Base-by-base conservation (phyloP, 2,329 filamentous ascomycete genomes). In the Hawksworthiomyces lignivorus region DNA sequence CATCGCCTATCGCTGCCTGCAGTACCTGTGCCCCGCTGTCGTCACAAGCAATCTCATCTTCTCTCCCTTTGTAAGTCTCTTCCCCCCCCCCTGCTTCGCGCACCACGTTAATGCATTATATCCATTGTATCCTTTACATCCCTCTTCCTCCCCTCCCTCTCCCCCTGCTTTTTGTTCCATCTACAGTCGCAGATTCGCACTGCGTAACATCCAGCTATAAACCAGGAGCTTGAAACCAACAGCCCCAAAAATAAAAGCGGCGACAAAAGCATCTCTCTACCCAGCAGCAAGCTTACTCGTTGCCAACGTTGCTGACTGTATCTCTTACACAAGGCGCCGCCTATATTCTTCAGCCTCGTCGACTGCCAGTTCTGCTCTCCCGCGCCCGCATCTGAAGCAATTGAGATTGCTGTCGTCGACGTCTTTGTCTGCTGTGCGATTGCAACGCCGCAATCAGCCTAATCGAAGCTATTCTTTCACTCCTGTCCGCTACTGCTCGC, bases 401-500 rank as follows among this genome's bases (percentile, higher is more conserved):
- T 42, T 30, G 15, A 36, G 30, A 27, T n/a, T 30, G 17, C n/a
- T 45, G 8, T 15, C 38, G 11, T 41, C 36, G n/a, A 28, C 36
- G 7, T 15, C 11, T 11, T 28, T 27, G 4, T 9, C 33, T 4
- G 19, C 34, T 24, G 22, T 34, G 19, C 42, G 27, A 12, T 21
- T 29, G 5, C 27, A 31, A 7, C 41, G 39, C 29, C 45, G 36
- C 21, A 28, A 7, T 7, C 40, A 19, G 22, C 18, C 32, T 22
- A 28, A 34, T 18, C 31, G 41, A 15, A 21, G 12, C 29, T 36
- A 22, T 11, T 33, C 40, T 7, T 31, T 41, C n/a, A 38, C 33
- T 5, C n/a, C 42, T 11, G 41, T 45, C 9, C 70, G 82, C 59
- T 64, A 82, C 61, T 92, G 86, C 64, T 90, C 86, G 41, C 84